These are phyloP conservation scores for Pseudogymnoascus verrucosus DNA, from an alignment of 2,329 filamentous ascomycete species.

Conservation along the genomic window DNA sequence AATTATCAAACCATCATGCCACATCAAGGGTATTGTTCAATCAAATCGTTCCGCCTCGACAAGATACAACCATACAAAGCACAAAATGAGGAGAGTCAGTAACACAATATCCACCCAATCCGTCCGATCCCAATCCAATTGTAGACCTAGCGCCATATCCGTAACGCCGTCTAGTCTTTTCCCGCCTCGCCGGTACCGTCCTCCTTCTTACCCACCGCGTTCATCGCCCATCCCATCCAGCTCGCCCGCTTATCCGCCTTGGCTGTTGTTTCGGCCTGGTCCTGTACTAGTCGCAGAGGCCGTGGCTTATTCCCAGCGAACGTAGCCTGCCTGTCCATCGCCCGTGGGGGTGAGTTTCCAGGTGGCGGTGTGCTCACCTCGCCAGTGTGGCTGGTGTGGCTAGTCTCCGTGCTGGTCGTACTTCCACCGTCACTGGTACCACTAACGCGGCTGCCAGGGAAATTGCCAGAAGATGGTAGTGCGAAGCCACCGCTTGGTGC, in stretches of 20 bases:
- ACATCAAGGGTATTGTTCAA: conserved; percentile 5
- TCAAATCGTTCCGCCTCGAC: neutral
- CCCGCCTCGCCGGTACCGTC: conserved; percentile 13
- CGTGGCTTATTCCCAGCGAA: conserved; percentile 68
- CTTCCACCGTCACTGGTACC: conserved; percentile 28
- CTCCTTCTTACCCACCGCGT: conserved; percentile 24
- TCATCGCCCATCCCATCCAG: conserved; percentile 53
- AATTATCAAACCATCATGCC: conserved; percentile 4
- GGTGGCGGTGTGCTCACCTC: conserved; percentile 46
- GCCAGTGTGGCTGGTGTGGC: conserved; percentile 57
- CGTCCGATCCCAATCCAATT: neutral
- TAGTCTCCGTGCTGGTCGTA: conserved; percentile 47
- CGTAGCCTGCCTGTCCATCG: conserved; percentile 44
- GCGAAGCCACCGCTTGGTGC: conserved; percentile 41
- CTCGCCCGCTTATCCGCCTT: conserved; percentile 51
- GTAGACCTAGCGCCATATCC: conserved; percentile 8
- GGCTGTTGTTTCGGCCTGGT: conserved; percentile 49
- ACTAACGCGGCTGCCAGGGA: conserved; percentile 52
- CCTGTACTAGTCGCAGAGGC: conserved; percentile 79
- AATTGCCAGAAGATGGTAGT: conserved; percentile 49
- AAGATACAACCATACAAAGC: conserved; percentile 8
- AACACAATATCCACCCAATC: conserved; percentile 2
- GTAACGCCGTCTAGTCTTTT: conserved; percentile 9
- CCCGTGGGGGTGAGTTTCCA: conserved; percentile 45
- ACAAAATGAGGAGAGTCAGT: conserved; percentile 6